These are phyloP conservation scores for Colletotrichum magnum DNA, from an alignment of 2,329 filamentous ascomycete genomes.

Conservation along the genomic window DNA sequence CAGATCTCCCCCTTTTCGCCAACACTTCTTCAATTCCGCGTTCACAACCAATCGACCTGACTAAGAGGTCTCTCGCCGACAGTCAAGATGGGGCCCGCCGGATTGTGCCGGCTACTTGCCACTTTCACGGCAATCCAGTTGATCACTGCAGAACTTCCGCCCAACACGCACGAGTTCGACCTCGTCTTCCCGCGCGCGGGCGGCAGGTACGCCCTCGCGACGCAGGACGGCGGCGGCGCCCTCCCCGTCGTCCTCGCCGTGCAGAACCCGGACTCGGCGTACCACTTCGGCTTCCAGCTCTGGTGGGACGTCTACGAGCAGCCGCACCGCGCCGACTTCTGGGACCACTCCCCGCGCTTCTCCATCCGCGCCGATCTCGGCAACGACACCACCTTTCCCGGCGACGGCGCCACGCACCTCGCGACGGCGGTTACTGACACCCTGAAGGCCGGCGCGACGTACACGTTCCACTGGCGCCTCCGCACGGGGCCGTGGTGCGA, in stretches of 20 bases:
- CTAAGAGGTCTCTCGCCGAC: not conserved
- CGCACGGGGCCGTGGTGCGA: conserved; percentile 15
- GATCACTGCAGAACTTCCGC: not conserved
- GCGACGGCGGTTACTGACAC: not conserved
- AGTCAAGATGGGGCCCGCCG: not conserved
- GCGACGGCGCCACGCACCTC: conserved; percentile 16
- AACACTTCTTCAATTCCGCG: too few relatives aligned
- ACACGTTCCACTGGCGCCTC: conserved; percentile 18
- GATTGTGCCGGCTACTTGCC: not conserved
- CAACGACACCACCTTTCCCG: conserved; percentile 14
- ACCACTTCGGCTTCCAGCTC: conserved; percentile 22
- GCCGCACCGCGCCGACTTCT: conserved; percentile 4
- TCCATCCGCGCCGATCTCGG: conserved; percentile 12
- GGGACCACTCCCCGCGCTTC: not conserved
- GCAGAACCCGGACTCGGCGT: conserved; percentile 23
- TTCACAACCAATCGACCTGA: not conserved
- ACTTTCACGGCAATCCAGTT: not conserved
- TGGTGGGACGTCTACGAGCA: conserved; percentile 18
- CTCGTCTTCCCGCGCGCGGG: conserved; percentile 28
- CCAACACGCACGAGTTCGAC: conserved; percentile 10
- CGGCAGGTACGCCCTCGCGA: not conserved
- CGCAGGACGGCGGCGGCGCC: not conserved
- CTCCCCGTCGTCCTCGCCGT: conserved; percentile 18
- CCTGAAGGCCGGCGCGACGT: conserved; percentile 4
- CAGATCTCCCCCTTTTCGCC: too few relatives aligned